phyloP scores from a whole-genome alignment of 2,329 filamentous ascomycete species.

The Metarhizium sp. region DNA sequence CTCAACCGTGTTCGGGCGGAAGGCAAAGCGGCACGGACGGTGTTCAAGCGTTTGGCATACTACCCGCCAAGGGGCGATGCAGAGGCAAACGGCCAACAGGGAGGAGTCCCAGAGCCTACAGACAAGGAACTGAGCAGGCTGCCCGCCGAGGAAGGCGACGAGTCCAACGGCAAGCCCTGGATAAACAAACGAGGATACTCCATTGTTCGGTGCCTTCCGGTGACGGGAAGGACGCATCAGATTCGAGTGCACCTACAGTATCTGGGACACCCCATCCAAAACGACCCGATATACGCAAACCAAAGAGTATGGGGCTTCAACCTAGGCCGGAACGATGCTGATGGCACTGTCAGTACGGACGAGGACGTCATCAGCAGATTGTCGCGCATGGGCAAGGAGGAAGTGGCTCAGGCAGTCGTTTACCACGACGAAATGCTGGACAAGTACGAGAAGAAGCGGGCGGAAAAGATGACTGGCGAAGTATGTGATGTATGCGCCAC shows the following conservation, averaged over 20 bases:
- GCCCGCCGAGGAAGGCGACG: slow-evolving; percentile 8
- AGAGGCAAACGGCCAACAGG: slow-evolving; percentile 12
- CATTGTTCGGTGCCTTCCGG: slow-evolving; percentile 84
- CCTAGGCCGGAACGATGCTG: slow-evolving; percentile 58
- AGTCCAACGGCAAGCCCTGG: slow-evolving; percentile 25
- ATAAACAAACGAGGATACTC: slow-evolving; percentile 70
- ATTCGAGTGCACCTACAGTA: slow-evolving; percentile 91
- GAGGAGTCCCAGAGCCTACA: not conserved
- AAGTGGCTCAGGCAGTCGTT: slow-evolving; percentile 80
- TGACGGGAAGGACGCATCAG: slow-evolving; percentile 92
- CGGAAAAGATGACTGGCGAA: slow-evolving; percentile 86
- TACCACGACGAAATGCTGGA: slow-evolving; percentile 94
- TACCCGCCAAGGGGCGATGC: slow-evolving; percentile 48
- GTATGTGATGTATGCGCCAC: slow-evolving; percentile 75
- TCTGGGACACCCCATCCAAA: slow-evolving; percentile 88
- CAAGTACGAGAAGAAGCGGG: slow-evolving; percentile 79
- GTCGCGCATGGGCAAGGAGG: slow-evolving; percentile 85
- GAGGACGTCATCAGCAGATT: slow-evolving; percentile 83
- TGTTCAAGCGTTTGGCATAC: slow-evolving; percentile 89
- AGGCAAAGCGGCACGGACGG: slow-evolving; percentile 80
- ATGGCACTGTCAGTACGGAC: slow-evolving; percentile 64
- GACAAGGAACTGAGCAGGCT: slow-evolving; percentile 15
- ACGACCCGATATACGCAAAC: slow-evolving; percentile 97
- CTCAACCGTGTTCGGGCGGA: slow-evolving; percentile 90
- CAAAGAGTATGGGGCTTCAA: slow-evolving; percentile 79